These are phyloP conservation scores for Astrothelium subdiscretum DNA, from an alignment of 495 filamentous ascomycete genomes.

Conservation along the genomic window DNA sequence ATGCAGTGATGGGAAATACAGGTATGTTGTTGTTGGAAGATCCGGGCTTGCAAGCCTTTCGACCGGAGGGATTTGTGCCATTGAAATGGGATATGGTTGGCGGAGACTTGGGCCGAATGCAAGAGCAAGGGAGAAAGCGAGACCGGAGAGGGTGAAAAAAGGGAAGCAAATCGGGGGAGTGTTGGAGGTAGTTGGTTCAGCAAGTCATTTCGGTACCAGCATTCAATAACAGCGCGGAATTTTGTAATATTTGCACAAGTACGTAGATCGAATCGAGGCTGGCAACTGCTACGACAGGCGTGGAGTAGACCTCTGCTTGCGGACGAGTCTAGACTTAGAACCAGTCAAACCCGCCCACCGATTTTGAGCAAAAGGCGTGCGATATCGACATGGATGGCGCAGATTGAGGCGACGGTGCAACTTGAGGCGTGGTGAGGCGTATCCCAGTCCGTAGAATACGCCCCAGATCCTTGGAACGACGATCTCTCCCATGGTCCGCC, in stretches of 20 bases:
- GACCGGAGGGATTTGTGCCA: conserved; percentile 25
- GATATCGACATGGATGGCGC: no score
- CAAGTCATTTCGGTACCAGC: no score
- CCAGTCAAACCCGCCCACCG: no score
- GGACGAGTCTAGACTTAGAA: no score
- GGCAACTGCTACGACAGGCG: background rate
- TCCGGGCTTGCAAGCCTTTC: conserved; percentile 29
- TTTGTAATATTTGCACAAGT: background rate
- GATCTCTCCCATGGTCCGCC: no score
- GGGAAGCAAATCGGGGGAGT: background rate
- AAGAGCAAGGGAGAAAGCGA: background rate
- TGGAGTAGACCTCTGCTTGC: no score
- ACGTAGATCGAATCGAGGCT: background rate
- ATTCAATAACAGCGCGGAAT: no score
- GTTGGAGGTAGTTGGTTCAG: background rate
- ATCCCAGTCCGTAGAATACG: no score
- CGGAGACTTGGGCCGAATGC: background rate
- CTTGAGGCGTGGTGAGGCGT: no score
- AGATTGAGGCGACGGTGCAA: no score
- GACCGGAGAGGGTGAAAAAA: background rate
- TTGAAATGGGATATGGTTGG: conserved; percentile 29
- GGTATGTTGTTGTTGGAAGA: conserved; percentile 39
- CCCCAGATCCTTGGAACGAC: no score
- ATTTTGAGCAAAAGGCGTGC: no score
- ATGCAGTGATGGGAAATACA: conserved; percentile 38